phyloP scores from a whole-genome alignment of 2,329 filamentous ascomycete genomes.

The Colletotrichum godetiae region DNA sequence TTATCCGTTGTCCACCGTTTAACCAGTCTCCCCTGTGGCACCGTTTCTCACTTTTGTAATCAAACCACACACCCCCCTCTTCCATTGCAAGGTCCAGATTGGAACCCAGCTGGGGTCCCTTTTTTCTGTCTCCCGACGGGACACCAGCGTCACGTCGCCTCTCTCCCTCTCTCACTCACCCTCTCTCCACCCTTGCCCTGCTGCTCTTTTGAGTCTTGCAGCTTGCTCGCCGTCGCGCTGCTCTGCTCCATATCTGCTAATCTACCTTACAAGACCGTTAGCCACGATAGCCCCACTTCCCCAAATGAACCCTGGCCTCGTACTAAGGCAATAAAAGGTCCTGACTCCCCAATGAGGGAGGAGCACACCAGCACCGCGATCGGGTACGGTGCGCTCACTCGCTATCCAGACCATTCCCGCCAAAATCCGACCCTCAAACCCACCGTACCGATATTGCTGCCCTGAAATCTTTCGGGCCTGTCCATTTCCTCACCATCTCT shows the following conservation, averaged over 20 bases:
- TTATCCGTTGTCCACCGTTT: background rate
- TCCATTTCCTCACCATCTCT: background rate
- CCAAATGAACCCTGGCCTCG: conserved; percentile 35
- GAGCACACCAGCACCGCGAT: conserved; percentile 12
- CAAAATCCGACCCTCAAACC: conserved; percentile 1
- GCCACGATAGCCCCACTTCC: conserved; percentile 34
- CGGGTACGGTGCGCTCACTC: conserved; percentile 21
- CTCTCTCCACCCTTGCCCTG: background rate
- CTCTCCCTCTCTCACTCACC: conserved; percentile 1
- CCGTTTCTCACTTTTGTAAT: background rate
- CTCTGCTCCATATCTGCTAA: conserved; percentile 9
- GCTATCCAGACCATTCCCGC: conserved; percentile 13
- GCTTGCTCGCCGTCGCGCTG: background rate
- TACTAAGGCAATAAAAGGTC: conserved; percentile 34
- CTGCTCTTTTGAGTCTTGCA: background rate
- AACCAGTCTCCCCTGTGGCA: background rate
- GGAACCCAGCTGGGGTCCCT: conserved; percentile 2
- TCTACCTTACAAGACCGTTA: conserved; percentile 7
- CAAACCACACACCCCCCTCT: background rate
- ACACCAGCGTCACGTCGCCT: conserved; percentile 2
- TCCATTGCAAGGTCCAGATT: background rate
- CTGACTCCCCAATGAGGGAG: conserved; percentile 34
- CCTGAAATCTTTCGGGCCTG: background rate
- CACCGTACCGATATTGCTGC: background rate
- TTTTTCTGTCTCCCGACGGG: conserved; percentile 4